These are phyloP conservation scores for Gossypium laxum DNA, from an alignment of 441 rosid genomes.

Conservation along the genomic window DNA sequence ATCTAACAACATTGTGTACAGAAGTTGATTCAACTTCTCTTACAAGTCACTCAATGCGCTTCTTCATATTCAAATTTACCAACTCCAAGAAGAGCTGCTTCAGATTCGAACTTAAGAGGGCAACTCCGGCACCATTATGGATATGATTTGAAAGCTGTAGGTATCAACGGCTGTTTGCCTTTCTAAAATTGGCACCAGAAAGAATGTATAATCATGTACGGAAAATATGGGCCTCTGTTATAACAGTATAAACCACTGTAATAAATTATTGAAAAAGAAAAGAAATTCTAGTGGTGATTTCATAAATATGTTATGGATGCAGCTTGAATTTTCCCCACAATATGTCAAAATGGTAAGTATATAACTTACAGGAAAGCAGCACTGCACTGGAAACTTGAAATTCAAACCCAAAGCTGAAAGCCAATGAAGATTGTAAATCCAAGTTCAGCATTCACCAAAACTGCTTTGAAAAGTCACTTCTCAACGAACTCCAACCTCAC, in stretches of 20 bases:
- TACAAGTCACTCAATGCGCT: background rate
- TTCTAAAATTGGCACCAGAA: background rate
- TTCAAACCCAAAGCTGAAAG: background rate
- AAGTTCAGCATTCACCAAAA: background rate
- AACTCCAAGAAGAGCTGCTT: background rate
- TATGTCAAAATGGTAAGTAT: background rate
- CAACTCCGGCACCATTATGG: background rate
- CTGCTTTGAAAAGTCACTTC: slow-evolving; percentile 18
- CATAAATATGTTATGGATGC: background rate
- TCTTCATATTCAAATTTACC: background rate
- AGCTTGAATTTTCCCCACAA: background rate
- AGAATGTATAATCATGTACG: background rate
- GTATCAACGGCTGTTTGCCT: background rate
- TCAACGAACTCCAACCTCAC: slow-evolving; percentile 40
- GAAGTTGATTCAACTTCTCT: background rate
- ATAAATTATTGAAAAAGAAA: background rate
- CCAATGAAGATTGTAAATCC: slow-evolving; percentile 20
- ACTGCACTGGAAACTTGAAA: background rate
- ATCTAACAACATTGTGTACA: background rate
- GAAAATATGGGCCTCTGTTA: background rate
- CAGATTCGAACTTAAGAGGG: background rate
- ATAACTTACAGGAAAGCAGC: background rate
- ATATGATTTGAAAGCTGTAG: background rate
- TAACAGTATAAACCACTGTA: background rate
- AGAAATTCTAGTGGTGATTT: background rate